Percentiles rank a stretch among this genome's conserved stretches.
Conservation (phyloP, 2,329 filamentous ascomycete genomes). For the Xylariaceae sp. region DNA sequence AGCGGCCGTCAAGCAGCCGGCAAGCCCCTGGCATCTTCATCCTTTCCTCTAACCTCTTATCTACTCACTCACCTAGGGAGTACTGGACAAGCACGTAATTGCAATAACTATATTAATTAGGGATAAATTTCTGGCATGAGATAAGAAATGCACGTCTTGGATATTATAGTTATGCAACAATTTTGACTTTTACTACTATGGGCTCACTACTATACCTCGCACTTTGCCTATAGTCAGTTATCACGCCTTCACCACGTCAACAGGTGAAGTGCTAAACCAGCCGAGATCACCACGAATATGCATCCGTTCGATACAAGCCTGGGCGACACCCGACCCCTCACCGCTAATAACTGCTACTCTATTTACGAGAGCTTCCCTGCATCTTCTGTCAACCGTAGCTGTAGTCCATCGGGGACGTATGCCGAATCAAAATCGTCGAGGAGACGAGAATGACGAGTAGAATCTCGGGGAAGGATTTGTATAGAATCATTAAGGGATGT, state of each 20-base stretch:
- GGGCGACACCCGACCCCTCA: neutral
- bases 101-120: too few species aligned
- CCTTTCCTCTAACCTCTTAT: too few species aligned
- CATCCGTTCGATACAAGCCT: neutral
- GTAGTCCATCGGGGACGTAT: neutral
- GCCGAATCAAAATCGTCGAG: neutral
- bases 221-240: neutral
- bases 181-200: neutral
- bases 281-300: neutral
- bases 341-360: too few species aligned
- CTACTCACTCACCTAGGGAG: too few species aligned
- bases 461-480: neutral
- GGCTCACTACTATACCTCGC: neutral
- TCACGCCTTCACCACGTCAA: too few species aligned
- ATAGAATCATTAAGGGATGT: neutral
- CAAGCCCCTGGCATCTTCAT: neutral
- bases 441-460: neutral
- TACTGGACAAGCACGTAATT: too few species aligned
- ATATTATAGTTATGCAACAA: neutral
- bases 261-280: neutral
- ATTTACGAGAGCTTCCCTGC: too few species aligned
- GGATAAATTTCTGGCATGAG: too few species aligned
- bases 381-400: neutral
- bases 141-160: neutral
- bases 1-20: conserved; percentile 23